These are phyloP conservation scores for Candida takata DNA, from an alignment of 805 yeast genomes.

Conservation along the genomic window DNA sequence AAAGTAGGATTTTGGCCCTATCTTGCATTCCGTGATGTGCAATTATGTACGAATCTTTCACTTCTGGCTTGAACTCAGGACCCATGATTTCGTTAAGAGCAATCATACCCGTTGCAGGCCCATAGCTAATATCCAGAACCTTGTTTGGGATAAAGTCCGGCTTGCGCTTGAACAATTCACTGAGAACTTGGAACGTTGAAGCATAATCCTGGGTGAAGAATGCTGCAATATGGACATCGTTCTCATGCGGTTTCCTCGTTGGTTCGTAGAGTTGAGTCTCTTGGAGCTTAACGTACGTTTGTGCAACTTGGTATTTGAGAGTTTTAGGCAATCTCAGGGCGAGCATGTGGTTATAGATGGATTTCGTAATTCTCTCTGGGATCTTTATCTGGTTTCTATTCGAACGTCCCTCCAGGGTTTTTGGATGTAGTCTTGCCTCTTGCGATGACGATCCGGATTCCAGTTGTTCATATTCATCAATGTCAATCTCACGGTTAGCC, in stretches of 20 bases:
- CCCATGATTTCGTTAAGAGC: constrained; percentile 84
- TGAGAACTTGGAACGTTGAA: constrained; percentile 53
- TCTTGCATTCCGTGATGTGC: constrained; percentile 72
- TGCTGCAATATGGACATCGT: constrained; percentile 77
- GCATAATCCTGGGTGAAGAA: constrained; percentile 79
- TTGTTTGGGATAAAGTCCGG: constrained; percentile 57
- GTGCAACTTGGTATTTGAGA: constrained; percentile 56
- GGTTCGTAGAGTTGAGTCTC: constrained; percentile 49
- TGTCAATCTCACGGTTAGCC: not conserved
- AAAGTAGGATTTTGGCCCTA: constrained; percentile 69
- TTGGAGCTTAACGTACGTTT: constrained; percentile 42
- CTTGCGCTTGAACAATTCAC: constrained; percentile 54
- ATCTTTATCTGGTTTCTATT: constrained; percentile 42
- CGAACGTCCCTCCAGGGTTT: constrained; percentile 51
- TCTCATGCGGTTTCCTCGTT: constrained; percentile 40
- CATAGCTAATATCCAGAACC: constrained; percentile 76
- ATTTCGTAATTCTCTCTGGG: constrained; percentile 49
- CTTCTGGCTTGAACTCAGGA: constrained; percentile 47
- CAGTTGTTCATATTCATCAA: not conserved
- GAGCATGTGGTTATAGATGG: constrained; percentile 59
- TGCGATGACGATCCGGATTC: not conserved
- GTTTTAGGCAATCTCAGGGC: constrained; percentile 54
- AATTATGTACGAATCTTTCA: constrained; percentile 64
- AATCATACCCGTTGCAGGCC: constrained; percentile 88
- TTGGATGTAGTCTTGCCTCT: constrained; percentile 41